Evolutionary conservation across 2,329 filamentous ascomycete genomes (phyloP), one percentile per base, ranked within the genome.

Genomic region (Trichoderma semiorbis): DNA sequence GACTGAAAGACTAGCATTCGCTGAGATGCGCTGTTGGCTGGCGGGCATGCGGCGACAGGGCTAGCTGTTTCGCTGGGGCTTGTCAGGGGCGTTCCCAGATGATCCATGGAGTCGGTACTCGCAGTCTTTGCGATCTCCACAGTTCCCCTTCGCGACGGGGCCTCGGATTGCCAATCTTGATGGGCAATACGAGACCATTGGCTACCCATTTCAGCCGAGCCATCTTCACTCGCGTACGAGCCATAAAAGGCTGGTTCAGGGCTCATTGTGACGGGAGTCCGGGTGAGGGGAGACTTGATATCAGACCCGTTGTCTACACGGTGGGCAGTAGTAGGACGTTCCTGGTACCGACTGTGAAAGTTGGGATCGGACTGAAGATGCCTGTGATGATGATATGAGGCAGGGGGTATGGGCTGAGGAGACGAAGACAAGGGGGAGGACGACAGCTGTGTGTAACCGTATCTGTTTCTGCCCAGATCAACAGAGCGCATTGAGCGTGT

Each of bases 1-100:
- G 89, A 91, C 70, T 87, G 88, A 78, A 90, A 90, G 3, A 82
- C 83, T 18, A 86, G 76, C 75, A 86, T 85, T 10, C 84, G 82
- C 28, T 86, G 85, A 4, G 84, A 82, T 1, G 81, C 78, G n/a
- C 80, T 81, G 72, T 83, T 83, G 26, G 80, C 80, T 5, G 81
- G 79, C 7, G 78, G 78, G 57, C 81, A 81, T 3, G 82, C 80
- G 24, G 82, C 84, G 6, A 85, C 79, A 5, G 87, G 86, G 73
- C 86, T 87, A 5, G 83, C 81, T 2, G 84, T 79, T 68, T 88
- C 87, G 75, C 86, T 87, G 0, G 87, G 86, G 75, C 85, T 88
- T 1, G 87, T 89, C 30, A 88, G 76, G 1, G 87, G 86, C 0
- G 87, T 88, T 10, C 81, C 83, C 5, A 86, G 77, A 3, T 79